Percentiles rank a stretch among this genome's conserved stretches.
Conservation (phyloP, 176 grass and related monocot genomes). For the Musa acuminata region DNA sequence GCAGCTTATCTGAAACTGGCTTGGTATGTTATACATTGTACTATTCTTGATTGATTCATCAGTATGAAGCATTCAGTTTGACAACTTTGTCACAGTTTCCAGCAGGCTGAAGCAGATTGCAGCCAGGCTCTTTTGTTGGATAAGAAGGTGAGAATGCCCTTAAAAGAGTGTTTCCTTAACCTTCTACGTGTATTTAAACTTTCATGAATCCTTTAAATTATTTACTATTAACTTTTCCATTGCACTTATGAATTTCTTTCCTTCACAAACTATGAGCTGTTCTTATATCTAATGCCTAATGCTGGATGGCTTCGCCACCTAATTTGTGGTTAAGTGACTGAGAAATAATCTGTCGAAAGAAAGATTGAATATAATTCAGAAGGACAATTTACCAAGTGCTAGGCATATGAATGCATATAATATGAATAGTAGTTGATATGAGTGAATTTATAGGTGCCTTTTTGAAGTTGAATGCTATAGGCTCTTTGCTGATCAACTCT, state of each 20-base stretch:
- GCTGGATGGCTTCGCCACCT: neutral
- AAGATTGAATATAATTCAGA: neutral
- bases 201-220: neutral
- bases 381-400: neutral
- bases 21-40: constrained; percentile 36
- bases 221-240: neutral
- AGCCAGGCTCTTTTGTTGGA: constrained; percentile 66
- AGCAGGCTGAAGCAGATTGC: constrained; percentile 87
- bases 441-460: too few species aligned
- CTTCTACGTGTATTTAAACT: neutral
- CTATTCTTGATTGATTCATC: constrained; percentile 18
- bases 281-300: neutral
- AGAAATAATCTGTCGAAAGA: too few species aligned
- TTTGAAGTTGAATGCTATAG: too few species aligned
- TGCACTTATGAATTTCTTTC: neutral
- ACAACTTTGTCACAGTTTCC: constrained; percentile 44
- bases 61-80: constrained; percentile 16
- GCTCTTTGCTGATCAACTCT: too few species aligned
- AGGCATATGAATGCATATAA: neutral
- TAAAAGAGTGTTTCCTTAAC: neutral
- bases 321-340: neutral
- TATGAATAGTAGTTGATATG: neutral
- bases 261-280: neutral
- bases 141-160: constrained; percentile 45
- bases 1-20: constrained; percentile 88